Evolutionary conservation across 2,329 filamentous ascomycete genomes (phyloP).

Genomic region (Clarireedia monteithiana): DNA sequence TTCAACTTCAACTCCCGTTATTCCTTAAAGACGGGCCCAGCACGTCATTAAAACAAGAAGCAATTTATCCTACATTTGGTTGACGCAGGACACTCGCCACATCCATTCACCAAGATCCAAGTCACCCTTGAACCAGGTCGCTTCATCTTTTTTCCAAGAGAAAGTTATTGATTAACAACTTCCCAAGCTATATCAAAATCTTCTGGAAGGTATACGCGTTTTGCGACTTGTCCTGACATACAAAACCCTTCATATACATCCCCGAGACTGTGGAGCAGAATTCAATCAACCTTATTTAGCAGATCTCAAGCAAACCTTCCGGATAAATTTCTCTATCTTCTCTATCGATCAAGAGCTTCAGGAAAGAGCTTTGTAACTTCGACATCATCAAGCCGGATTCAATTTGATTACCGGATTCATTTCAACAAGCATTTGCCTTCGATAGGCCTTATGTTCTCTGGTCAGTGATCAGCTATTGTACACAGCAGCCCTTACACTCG

Average conservation of each 20-base stretch:
- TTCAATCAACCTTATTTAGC: conserved; percentile 25
- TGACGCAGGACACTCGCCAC: conserved; percentile 24
- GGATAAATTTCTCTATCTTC: conserved; percentile 15
- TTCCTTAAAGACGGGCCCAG: conserved; percentile 19
- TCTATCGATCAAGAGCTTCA: conserved; percentile 16
- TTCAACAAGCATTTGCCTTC: conserved; percentile 14
- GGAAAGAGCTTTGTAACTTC: conserved; percentile 15
- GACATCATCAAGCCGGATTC: conserved; percentile 11
- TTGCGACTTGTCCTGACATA: conserved; percentile 25
- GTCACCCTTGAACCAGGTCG: conserved; percentile 20
- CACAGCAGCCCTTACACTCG: conserved; percentile 24
- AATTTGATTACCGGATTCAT: conserved; percentile 8
- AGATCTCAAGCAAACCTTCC: conserved; percentile 14
- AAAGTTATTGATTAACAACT: conserved; percentile 3
- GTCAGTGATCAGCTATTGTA: conserved; percentile 24
- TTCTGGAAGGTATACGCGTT: conserved; percentile 22
- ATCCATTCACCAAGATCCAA: conserved; percentile 16
- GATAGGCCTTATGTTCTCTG: conserved; percentile 24
- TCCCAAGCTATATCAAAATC: conserved; percentile 2
- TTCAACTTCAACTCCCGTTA: conserved; percentile 17
- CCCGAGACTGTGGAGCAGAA: conserved; percentile 17
- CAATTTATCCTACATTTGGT: conserved; percentile 28
- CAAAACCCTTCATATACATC: conserved; percentile 18
- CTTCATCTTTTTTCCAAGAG: conserved; percentile 17
- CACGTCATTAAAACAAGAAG: conserved; percentile 27